phyloP scores from a whole-genome alignment of 2,329 filamentous ascomycete genomes.

The Huntiella savannae region DNA sequence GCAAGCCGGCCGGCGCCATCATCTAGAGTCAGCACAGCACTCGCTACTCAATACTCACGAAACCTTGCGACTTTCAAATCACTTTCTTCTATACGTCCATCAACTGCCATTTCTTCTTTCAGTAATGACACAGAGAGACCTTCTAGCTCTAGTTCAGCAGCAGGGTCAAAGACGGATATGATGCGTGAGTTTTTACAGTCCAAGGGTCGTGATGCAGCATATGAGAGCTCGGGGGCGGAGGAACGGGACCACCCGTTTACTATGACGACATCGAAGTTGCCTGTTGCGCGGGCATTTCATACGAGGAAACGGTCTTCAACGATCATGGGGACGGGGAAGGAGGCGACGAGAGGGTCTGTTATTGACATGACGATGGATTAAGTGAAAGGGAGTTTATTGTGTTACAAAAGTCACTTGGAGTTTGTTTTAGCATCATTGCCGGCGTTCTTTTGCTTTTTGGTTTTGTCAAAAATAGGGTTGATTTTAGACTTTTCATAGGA shows the following conservation, averaged over 20 bases:
- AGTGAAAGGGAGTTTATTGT: background rate
- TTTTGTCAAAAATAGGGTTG: background rate
- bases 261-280: background rate
- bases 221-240: no score
- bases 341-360: background rate
- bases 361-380: conserved; percentile 1
- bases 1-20: no score
- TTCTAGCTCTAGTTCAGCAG: background rate
- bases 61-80: background rate
- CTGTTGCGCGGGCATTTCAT: background rate
- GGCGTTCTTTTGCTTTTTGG: background rate
- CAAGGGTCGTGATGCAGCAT: no score
- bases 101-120: background rate
- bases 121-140: background rate
- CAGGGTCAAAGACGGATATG: background rate
- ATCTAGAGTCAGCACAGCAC: no score
- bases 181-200: no score
- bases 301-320: background rate
- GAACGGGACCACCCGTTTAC: background rate
- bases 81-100: background rate
- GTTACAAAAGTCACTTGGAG: no score
- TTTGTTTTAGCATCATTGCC: no score
- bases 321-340: background rate
- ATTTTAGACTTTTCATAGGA: background rate
- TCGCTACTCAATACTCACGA: no score